Percentiles rank a stretch among this genome's conserved stretches.
These are phyloP conservation scores for Plectosphaerella plurivora DNA, from an alignment of 2,329 filamentous ascomycete genomes.

Conservation along the genomic window DNA sequence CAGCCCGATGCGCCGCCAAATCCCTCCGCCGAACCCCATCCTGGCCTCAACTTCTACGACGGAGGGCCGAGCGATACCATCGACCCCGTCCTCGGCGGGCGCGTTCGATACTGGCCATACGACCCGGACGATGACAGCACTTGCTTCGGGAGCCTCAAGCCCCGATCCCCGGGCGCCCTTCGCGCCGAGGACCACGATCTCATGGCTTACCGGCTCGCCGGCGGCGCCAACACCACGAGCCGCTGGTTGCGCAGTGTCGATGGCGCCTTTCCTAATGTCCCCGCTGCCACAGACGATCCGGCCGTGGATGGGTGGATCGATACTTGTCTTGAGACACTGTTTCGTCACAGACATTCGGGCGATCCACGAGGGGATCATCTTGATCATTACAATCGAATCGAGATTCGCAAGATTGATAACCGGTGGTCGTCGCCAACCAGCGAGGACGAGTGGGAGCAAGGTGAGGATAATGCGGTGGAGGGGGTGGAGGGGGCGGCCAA, in stretches of 20 bases:
- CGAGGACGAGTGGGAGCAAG: too few species aligned
- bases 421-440: too few species aligned
- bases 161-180: constrained; percentile 10
- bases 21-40: constrained; percentile 14
- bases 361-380: too few species aligned
- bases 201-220: constrained; percentile 29
- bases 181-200: constrained; percentile 28
- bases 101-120: constrained; percentile 8
- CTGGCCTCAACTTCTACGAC: constrained; percentile 19
- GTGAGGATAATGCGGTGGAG: too few species aligned
- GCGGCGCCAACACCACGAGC: constrained; percentile 34
- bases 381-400: too few species aligned
- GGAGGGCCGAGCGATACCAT: neutral
- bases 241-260: constrained; percentile 38
- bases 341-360: too few species aligned
- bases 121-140: constrained; percentile 11
- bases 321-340: constrained; percentile 30
- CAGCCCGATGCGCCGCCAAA: constrained; percentile 30
- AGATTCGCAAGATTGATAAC: too few species aligned
- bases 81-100: neutral
- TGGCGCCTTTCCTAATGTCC: constrained; percentile 38
- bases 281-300: constrained; percentile 25
- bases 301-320: too few species aligned
- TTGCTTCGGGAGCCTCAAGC: constrained; percentile 18
- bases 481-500: too few species aligned